Evolutionary conservation across 257 asterid species (phyloP).

Genomic region (Mentha longifolia): DNA sequence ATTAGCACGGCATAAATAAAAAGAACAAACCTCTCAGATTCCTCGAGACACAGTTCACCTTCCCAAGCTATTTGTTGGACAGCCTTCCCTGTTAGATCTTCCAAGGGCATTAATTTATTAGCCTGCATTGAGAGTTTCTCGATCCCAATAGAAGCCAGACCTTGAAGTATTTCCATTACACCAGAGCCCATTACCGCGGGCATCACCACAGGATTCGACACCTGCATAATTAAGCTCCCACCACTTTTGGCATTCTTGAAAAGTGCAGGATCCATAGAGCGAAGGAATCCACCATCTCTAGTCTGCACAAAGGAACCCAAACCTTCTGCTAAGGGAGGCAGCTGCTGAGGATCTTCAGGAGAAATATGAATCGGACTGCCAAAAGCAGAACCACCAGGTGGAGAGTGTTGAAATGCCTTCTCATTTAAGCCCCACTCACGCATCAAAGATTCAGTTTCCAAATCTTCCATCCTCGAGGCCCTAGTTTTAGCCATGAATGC

Average conservation of each 20-base stretch:
- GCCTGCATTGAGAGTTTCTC: conserved; percentile 98
- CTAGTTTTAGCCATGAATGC: conserved; percentile 48
- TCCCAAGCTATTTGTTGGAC: conserved; percentile 87
- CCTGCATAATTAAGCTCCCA: conserved; percentile 93
- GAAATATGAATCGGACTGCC: conserved; percentile 66
- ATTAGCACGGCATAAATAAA: background rate
- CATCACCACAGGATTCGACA: conserved; percentile 85
- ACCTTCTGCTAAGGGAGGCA: conserved; percentile 84
- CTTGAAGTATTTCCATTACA: conserved; percentile 79
- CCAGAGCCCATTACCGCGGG: conserved; percentile 97
- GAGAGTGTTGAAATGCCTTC: conserved; percentile 68
- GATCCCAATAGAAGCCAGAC: conserved; percentile 84
- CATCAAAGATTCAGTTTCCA: conserved; percentile 93
- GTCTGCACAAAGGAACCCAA: conserved; percentile 83
- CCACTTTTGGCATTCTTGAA: conserved; percentile 66
- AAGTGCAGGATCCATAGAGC: conserved; percentile 84
- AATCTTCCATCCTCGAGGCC: conserved; percentile 70
- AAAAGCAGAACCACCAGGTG: conserved; percentile 60
- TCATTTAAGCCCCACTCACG: conserved; percentile 81
- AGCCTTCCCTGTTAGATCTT: conserved; percentile 85
- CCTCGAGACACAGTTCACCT: conserved; percentile 60
- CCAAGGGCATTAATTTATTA: conserved; percentile 85
- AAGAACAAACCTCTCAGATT: conserved; percentile 66
- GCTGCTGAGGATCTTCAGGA: conserved; percentile 56
- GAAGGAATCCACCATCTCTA: conserved; percentile 78